A percentile compares a stretch with the other conserved stretches of the same genome.
phyloP scores from a whole-genome alignment of 2,329 filamentous ascomycete species.

The Pseudopyrenochaeta lycopersici region DNA sequence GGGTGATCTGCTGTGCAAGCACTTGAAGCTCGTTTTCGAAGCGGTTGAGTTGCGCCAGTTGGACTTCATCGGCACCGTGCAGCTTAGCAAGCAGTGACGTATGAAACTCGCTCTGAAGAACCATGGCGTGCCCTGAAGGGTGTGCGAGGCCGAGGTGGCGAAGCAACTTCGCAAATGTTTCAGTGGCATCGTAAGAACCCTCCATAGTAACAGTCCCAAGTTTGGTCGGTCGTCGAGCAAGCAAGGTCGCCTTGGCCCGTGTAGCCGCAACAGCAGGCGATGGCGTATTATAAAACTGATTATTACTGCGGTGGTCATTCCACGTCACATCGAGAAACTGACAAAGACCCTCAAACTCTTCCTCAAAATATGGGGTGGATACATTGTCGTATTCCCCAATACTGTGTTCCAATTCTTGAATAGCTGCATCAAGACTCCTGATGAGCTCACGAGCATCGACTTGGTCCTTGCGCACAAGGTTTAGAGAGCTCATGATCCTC shows the following conservation, averaged over 20 bases:
- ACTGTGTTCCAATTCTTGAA: conserved; percentile 40
- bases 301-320: conserved; percentile 9
- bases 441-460: conserved; percentile 42
- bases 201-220: conserved; percentile 13
- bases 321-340: conserved; percentile 45
- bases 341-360: conserved; percentile 49
- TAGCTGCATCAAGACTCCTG: conserved; percentile 33
- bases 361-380: conserved; percentile 46
- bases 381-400: conserved; percentile 36
- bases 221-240: conserved; percentile 49
- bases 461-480: conserved; percentile 39
- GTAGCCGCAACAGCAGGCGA: conserved; percentile 22
- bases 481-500: conserved; percentile 43
- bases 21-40: conserved; percentile 52
- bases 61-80: conserved; percentile 45
- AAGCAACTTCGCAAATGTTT: conserved; percentile 32
- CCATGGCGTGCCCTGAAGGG: conserved; percentile 28
- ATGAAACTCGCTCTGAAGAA: conserved; percentile 40
- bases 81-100: conserved; percentile 38
- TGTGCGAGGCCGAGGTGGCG: conserved; percentile 37
- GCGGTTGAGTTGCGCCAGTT: conserved; percentile 50
- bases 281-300: conserved; percentile 11
- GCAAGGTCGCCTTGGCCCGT: conserved; percentile 39
- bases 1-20: conserved; percentile 47
- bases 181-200: conserved; percentile 16